Percentiles rank a stretch among this genome's conserved stretches.
Conservation (phyloP, 2,329 filamentous ascomycete genomes). For the Talaromyces sp. region DNA sequence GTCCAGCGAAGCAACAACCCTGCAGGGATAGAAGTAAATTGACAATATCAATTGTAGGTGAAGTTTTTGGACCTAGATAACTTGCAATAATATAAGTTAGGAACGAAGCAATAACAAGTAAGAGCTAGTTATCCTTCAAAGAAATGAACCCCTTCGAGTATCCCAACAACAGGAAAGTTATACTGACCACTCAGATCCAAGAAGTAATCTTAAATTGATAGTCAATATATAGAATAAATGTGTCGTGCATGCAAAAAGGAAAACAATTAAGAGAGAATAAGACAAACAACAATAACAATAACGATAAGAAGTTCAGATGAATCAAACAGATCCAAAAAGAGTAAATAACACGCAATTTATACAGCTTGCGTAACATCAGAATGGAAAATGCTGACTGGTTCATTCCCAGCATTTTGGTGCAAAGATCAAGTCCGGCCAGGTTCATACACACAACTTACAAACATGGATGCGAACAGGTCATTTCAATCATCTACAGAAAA, state of each 20-base stretch:
- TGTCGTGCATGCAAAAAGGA: background rate
- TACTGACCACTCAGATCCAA: background rate
- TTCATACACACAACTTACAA: conserved; percentile 6
- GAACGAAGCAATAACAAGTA: background rate
- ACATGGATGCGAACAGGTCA: background rate
- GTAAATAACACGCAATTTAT: conserved; percentile 38
- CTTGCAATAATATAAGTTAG: background rate
- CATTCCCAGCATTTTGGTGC: background rate
- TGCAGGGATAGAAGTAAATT: no score
- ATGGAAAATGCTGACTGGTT: background rate
- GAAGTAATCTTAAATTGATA: background rate
- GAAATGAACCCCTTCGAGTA: background rate
- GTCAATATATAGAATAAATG: background rate
- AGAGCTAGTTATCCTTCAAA: no score
- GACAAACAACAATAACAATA: background rate
- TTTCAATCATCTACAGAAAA: conserved; percentile 5
- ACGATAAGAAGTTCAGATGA: background rate
- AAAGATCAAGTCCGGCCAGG: background rate
- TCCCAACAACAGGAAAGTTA: background rate
- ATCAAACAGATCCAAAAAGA: background rate
- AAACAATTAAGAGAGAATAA: background rate
- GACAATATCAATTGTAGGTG: no score
- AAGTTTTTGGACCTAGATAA: no score
- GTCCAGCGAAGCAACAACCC: no score
- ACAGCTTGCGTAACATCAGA: conserved; percentile 22